Percentiles rank a stretch among this genome's conserved stretches.
Conservation (phyloP, 495 filamentous ascomycete species). For the Penicillium soppii region DNA sequence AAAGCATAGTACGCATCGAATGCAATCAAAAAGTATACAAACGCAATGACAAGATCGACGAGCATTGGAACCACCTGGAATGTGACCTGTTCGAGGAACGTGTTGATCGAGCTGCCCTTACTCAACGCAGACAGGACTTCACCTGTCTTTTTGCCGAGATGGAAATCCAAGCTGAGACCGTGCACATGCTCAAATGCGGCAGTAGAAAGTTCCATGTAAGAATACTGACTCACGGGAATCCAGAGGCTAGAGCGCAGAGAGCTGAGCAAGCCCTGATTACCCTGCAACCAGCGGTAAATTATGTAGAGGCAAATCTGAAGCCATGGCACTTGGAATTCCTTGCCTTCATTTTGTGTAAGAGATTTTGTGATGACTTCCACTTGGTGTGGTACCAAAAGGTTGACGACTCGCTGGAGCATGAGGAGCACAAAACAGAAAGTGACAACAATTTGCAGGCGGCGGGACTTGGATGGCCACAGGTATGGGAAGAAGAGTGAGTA, state of each 20-base stretch:
- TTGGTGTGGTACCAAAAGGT: slow-evolving; percentile 74
- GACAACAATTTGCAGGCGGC: slow-evolving; percentile 67
- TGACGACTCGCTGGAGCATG: slow-evolving; percentile 69
- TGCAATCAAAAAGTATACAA: slow-evolving; percentile 75
- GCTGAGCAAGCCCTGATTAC: slow-evolving; percentile 79
- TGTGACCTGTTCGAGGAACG: slow-evolving; percentile 91
- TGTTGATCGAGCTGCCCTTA: slow-evolving; percentile 95
- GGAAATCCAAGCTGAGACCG: slow-evolving; percentile 90
- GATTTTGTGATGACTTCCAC: slow-evolving; percentile 72
- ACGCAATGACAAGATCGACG: slow-evolving; percentile 81
- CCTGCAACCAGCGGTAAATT: slow-evolving; percentile 80
- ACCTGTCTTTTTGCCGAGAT: slow-evolving; percentile 93
- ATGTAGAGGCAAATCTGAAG: slow-evolving; percentile 74
- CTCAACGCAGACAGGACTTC: slow-evolving; percentile 93
- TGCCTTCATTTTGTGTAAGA: slow-evolving; percentile 53
- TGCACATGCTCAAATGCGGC: slow-evolving; percentile 98
- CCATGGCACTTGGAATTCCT: slow-evolving; percentile 59
- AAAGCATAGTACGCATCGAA: slow-evolving; percentile 93
- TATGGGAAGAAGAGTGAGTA: slow-evolving; percentile 93
- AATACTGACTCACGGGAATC: slow-evolving; percentile 96
- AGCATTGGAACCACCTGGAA: slow-evolving; percentile 96
- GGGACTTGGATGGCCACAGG: slow-evolving; percentile 78
- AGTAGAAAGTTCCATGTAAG: slow-evolving; percentile 89
- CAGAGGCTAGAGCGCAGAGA: slow-evolving; percentile 80
- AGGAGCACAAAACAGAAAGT: slow-evolving; percentile 74